Evolutionary conservation across 2,329 filamentous ascomycete genomes (phyloP).

Genomic region (Neofusicoccum ribis): DNA sequence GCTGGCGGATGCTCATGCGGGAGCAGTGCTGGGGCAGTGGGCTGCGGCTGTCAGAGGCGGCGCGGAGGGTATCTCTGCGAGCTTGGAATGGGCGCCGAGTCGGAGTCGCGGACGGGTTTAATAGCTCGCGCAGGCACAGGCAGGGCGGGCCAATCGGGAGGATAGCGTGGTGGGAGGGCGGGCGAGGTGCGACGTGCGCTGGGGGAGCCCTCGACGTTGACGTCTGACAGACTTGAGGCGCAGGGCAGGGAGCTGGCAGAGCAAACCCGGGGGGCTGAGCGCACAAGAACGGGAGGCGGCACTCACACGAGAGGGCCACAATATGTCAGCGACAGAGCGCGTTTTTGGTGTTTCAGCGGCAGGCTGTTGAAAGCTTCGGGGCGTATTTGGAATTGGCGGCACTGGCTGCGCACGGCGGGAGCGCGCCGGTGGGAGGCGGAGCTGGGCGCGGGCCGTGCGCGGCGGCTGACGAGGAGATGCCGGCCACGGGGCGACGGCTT

Average conservation of each 20-base stretch:
- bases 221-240: slow-evolving; percentile 19
- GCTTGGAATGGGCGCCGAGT: neutral
- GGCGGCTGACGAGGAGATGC: neutral
- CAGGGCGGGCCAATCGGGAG: slow-evolving; percentile 12
- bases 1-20: neutral
- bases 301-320: neutral
- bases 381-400: slow-evolving; percentile 14
- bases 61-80: neutral
- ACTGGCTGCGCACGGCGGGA: neutral
- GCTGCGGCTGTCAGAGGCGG: neutral
- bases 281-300: neutral
- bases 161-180: slow-evolving; percentile 3
- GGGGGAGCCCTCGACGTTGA: neutral
- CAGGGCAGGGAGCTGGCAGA: slow-evolving; percentile 3
- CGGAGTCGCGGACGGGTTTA: slow-evolving; percentile 13
- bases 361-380: slow-evolving; percentile 7
- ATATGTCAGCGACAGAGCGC: slow-evolving; percentile 15
- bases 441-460: slow-evolving; percentile 7
- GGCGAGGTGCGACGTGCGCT: neutral
- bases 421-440: slow-evolving; percentile 7
- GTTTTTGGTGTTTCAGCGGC: slow-evolving; percentile 15
- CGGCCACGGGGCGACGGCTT: neutral
- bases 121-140: slow-evolving; percentile 8
- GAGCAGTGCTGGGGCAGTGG: neutral
- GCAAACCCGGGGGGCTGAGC: neutral